Base-by-base conservation (phyloP, 169 alveolate genomes). In the Plasmodium vinckei region DNA sequence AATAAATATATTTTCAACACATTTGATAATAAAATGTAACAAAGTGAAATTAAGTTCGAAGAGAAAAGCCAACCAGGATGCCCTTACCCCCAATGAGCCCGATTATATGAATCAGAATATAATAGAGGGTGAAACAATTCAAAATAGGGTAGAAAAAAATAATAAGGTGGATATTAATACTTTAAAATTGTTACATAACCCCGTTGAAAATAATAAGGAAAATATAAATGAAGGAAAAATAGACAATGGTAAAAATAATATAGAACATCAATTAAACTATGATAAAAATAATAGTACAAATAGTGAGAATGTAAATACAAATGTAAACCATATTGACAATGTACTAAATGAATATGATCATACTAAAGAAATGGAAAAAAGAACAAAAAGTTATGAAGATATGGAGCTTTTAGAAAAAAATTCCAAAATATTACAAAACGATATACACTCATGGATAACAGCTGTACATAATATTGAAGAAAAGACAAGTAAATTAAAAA, bases 381-480 rank as follows among this genome's bases (percentile, higher is more conserved):
- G 56, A 21, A 69, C 67, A 57, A 82, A 82, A 68, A 82, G 90
- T 15, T 42, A 54, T 27, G 86, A 82, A 7, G 90, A 82, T 27
- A 47, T 82, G 9, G 6, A 49, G 12, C 0, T 65, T 25, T 71
- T 82, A 47, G 90, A 82, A 61, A 67, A 68, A 13, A 67, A 82
- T 17, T 82, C 90, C 0, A 51, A 56, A 49, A 65, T 68, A 67
- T 56, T 82, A 67, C 72, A 54, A 67, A 67, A 42, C 10, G 90
- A 82, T 27, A 82, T 82, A 17, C 90, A 68, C 17, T 23, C 19
- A 7, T 82, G 86, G 82, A 60, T 82, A 33, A 9, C 67, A 23
- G 53, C 90, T n/a, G 86, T 82, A 33, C 23, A 67, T 6, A 68
- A 54, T 47, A 82, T 82, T 53, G 61, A 70, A 61, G 90, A 82